Evolutionary conservation across 2,329 filamentous ascomycete genomes (phyloP), one percentile per base, ranked within the genome.

Genomic region (Pseudogymnoascus sp.): DNA sequence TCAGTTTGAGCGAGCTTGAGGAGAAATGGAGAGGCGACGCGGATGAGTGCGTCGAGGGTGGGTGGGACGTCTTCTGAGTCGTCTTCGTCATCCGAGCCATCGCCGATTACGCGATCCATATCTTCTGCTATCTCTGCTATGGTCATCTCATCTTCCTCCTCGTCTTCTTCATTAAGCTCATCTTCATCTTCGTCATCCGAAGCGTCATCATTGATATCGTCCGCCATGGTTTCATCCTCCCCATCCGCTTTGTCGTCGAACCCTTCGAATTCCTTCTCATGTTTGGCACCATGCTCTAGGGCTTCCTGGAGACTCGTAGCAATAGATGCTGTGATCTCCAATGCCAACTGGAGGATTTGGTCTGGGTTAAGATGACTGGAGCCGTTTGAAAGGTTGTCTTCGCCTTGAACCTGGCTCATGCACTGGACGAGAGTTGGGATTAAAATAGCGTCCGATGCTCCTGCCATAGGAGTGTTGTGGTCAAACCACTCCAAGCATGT

Each of bases 311-410:
- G 75, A 53, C 77, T 79, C 2, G 84, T 87, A 43, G 84, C 85
- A 56, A 89, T 88, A 5, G 85, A 85, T 3, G 85, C 86, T 0
- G 88, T 76, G 14, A 86, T 82, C 72, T 88, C 84, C 0, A 89
- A 74, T 2, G 84, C 84, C 14, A 85, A 72, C 69, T 72, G 70
- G 43, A 70, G 65, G 25, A 71, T 64, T 62, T 71, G 66, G 21
- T 73, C 70, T 5, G 70, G 69, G 64, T 64, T 72, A 36, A 71
- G 69, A 42, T 68, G 53, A 6, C 59, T 21, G 25, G 42, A 14
- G 8, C 53, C 42, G 61, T 63, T 12, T 23, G 65, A 16, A 46
- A 69, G 38, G 43, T 65, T 68, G 53, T 70, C 71, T 18, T 68
- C 49, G 21, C 56, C 38, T 28, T 63, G 63, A 21, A 65, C 63